phyloP scores from a whole-genome alignment of 176 grass and related monocot genomes.

The Carex littledalei region DNA sequence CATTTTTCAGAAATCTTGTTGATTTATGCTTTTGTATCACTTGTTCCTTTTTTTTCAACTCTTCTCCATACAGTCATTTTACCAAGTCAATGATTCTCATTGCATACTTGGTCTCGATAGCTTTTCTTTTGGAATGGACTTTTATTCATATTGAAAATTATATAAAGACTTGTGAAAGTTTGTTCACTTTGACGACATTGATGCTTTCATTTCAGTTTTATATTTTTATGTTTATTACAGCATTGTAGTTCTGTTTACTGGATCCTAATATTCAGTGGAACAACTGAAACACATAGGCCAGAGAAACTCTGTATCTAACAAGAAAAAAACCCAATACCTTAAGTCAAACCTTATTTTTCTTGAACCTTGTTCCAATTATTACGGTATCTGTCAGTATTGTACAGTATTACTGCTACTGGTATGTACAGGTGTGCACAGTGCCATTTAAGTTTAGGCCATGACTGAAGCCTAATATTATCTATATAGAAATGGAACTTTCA shows the following conservation, averaged over 20 bases:
- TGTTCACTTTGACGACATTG: background rate
- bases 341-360: background rate
- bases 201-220: background rate
- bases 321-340: background rate
- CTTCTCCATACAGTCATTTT: background rate
- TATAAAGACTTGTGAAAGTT: background rate
- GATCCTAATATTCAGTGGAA: slow-evolving; percentile 1
- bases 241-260: background rate
- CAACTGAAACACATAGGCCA: background rate
- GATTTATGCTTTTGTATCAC: background rate
- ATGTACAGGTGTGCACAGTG: background rate
- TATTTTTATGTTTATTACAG: background rate
- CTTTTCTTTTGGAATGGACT: background rate
- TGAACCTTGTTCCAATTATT: background rate
- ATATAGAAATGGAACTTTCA: background rate
- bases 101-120: background rate
- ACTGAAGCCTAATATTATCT: background rate
- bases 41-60: background rate
- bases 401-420: background rate
- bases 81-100: background rate
- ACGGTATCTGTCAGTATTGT: background rate
- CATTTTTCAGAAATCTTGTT: background rate
- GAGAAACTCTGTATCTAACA: background rate
- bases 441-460: background rate
- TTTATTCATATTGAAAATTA: background rate